These are phyloP conservation scores for Ceratobasidium papillatum DNA, from an alignment of 1,284 basidiomycete genomes.

Conservation along the genomic window DNA sequence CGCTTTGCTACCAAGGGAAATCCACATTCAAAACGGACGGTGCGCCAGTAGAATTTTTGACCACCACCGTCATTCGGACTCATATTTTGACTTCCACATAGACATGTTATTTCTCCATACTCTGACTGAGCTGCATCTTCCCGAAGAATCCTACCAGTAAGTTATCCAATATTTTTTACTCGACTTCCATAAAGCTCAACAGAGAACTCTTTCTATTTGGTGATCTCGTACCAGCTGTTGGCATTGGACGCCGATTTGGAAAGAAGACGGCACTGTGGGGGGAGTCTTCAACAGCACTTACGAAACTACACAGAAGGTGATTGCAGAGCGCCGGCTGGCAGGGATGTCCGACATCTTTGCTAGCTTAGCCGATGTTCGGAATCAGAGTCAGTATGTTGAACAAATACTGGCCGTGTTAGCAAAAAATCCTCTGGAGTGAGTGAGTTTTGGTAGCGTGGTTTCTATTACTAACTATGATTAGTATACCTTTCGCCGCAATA, in stretches of 20 bases:
- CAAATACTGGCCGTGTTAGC: conserved; percentile 4
- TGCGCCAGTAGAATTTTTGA: not conserved
- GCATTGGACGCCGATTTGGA: conserved; percentile 41
- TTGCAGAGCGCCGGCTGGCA: conserved; percentile 41
- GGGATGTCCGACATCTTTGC: conserved; percentile 9
- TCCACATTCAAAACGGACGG: conserved; percentile 39
- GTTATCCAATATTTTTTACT: not conserved
- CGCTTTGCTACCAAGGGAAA: conserved; percentile 36
- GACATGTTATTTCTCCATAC: conserved; percentile 41
- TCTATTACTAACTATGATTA: not conserved
- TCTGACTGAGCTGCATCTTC: conserved; percentile 40
- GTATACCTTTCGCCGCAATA: conserved; percentile 25
- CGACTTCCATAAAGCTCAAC: not conserved
- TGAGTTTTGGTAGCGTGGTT: not conserved
- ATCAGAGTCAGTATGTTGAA: not conserved
- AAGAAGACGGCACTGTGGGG: conserved; percentile 40
- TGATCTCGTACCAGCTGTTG: conserved; percentile 9
- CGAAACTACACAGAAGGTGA: conserved; percentile 42
- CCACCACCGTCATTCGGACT: not conserved
- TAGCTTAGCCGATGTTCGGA: conserved; percentile 1
- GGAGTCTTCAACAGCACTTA: conserved; percentile 41
- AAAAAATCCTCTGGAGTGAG: conserved; percentile 27
- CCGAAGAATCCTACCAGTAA: conserved; percentile 42
- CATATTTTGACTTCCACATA: not conserved
- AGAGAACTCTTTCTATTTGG: not conserved